A percentile compares a stretch with the other conserved stretches of the same genome.
Evolutionary conservation across 352 stramenopile genomes (phyloP).

Genomic region (Phytophthora hybrid): DNA sequence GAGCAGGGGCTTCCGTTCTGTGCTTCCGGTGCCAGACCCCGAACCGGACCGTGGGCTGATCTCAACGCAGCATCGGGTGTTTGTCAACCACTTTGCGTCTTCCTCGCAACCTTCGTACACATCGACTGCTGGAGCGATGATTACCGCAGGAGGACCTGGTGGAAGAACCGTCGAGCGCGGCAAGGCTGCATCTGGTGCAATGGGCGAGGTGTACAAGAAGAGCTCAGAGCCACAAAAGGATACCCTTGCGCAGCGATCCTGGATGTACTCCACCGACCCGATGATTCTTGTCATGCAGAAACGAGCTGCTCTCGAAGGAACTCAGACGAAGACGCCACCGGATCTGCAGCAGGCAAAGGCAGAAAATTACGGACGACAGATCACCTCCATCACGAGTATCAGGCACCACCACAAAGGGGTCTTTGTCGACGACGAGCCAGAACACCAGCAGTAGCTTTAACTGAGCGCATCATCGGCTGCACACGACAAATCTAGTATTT

Average conservation of each 20-base stretch:
- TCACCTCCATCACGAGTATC: conserved; percentile 69
- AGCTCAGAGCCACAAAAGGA: conserved; percentile 72
- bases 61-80: conserved; percentile 68
- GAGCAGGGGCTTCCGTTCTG: conserved; percentile 60
- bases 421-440: conserved; percentile 65
- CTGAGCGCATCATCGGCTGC: not conserved
- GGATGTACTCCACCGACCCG: conserved; percentile 79
- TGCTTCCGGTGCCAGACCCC: conserved; percentile 59
- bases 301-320: conserved; percentile 23
- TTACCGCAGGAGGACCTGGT: conserved; percentile 55
- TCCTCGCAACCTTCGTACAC: conserved; percentile 19
- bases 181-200: conserved; percentile 68
- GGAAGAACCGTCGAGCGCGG: conserved; percentile 59
- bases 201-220: conserved; percentile 69
- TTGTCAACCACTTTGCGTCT: conserved; percentile 55
- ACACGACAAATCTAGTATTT: not conserved
- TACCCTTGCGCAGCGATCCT: conserved; percentile 75
- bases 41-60: conserved; percentile 69
- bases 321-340: conserved; percentile 3
- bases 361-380: conserved; percentile 48
- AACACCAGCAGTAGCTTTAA: conserved; percentile 20
- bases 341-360: conserved; percentile 22
- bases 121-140: conserved; percentile 33
- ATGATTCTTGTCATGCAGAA: conserved; percentile 66
- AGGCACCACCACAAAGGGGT: conserved; percentile 63